Evolutionary conservation across 2,329 filamentous ascomycete genomes (phyloP).

Genomic region (Arthroderma uncinatum): DNA sequence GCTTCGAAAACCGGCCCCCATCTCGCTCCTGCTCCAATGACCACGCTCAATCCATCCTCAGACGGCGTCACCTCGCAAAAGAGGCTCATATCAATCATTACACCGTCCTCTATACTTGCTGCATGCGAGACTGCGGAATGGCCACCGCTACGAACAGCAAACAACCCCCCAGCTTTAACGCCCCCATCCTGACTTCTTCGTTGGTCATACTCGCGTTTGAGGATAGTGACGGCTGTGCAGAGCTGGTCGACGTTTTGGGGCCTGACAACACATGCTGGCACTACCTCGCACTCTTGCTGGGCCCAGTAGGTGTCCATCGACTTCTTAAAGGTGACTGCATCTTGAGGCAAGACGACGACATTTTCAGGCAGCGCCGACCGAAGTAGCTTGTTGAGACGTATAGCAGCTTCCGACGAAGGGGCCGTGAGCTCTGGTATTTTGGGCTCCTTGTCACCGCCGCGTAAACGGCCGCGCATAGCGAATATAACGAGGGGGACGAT

Average conservation of each 20-base stretch:
- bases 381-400: slow-evolving; percentile 12
- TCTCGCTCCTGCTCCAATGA: slow-evolving; percentile 23
- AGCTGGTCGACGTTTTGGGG: slow-evolving; percentile 23
- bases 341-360: slow-evolving; percentile 14
- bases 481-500: background rate
- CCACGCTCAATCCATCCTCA: slow-evolving; percentile 19
- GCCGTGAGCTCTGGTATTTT: background rate
- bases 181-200: background rate
- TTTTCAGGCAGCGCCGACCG: slow-evolving; percentile 13
- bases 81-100: slow-evolving; percentile 32
- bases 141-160: slow-evolving; percentile 33
- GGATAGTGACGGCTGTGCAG: slow-evolving; percentile 20
- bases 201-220: slow-evolving; percentile 23
- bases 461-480: background rate
- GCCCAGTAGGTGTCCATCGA: slow-evolving; percentile 24
- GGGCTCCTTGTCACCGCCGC: background rate
- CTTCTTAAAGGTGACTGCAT: slow-evolving; percentile 12
- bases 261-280: slow-evolving; percentile 24
- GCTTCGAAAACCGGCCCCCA: slow-evolving; percentile 24
- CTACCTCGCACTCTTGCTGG: slow-evolving; percentile 25
- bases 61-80: slow-evolving; percentile 22
- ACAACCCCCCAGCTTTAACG: slow-evolving; percentile 4
- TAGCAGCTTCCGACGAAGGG: slow-evolving; percentile 1
- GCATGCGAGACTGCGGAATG: slow-evolving; percentile 29
- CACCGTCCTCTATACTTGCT: slow-evolving; percentile 30